phyloP scores from a whole-genome alignment of 1,139 yeast genomes.

The Magnusiomyces paraingens region DNA sequence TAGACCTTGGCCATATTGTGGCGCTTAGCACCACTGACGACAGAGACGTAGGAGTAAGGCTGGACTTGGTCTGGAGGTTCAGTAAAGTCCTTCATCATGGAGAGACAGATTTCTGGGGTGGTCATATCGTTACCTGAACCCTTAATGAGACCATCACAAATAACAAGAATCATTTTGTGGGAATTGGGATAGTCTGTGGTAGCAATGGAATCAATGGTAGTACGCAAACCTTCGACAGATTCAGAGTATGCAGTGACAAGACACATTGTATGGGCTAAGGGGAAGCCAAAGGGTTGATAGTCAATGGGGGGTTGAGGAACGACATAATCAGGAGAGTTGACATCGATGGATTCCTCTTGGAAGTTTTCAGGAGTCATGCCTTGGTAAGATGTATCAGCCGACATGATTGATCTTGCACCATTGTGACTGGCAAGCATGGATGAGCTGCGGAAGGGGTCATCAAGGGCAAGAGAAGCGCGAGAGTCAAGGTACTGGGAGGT shows the following conservation, averaged over 20 bases:
- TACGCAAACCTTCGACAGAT: slow-evolving; percentile 76
- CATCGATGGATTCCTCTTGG: slow-evolving; percentile 15
- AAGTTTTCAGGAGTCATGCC: slow-evolving; percentile 22
- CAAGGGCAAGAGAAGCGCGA: slow-evolving; percentile 24
- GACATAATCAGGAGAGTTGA: slow-evolving; percentile 52
- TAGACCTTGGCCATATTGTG: slow-evolving; percentile 94
- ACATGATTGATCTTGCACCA: slow-evolving; percentile 16
- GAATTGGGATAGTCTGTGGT: slow-evolving; percentile 94
- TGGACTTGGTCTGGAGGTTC: slow-evolving; percentile 65
- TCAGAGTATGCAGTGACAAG: slow-evolving; percentile 94
- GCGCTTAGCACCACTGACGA: slow-evolving; percentile 85
- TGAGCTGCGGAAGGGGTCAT: slow-evolving; percentile 20
- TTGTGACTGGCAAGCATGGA: background rate
- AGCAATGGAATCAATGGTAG: slow-evolving; percentile 84
- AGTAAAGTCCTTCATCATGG: slow-evolving; percentile 81
- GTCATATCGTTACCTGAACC: slow-evolving; percentile 85
- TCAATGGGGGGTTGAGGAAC: slow-evolving; percentile 89
- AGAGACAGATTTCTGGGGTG: slow-evolving; percentile 83
- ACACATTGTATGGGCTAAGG: slow-evolving; percentile 76
- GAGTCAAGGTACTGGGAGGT: slow-evolving; percentile 29
- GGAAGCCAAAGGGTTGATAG: slow-evolving; percentile 82
- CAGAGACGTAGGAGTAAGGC: slow-evolving; percentile 86
- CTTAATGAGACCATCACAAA: slow-evolving; percentile 91
- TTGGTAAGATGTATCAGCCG: slow-evolving; percentile 27
- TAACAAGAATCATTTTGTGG: slow-evolving; percentile 73